Evolutionary conservation across 2,329 filamentous ascomycete species (phyloP), one percentile per base, ranked within the genome.

Genomic region (Penicillium sp.): DNA sequence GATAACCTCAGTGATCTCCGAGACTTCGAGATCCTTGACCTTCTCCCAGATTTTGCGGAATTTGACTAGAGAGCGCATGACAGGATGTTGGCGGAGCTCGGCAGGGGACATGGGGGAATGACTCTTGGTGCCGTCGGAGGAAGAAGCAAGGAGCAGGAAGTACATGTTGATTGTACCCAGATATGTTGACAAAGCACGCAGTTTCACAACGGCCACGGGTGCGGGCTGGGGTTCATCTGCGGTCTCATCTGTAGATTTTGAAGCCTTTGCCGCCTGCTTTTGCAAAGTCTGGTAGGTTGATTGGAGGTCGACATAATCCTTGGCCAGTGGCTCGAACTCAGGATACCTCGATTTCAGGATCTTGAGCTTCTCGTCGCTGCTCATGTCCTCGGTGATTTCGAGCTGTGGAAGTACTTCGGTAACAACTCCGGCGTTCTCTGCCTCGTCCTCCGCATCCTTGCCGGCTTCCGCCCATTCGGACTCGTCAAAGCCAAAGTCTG

Each of bases 401-500:
- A 93, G 72, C 67, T 96, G 89, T 51, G 92, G 91, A 47, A 98
- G 81, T n/a, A 93, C 85, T 72, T 98, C 92, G 3, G 88, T 95
- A 13, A 96, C 85, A n/a, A 88, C 83, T 16, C 86, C 84, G 25
- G 73, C 71, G 6, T 62, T 78, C 58, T 80, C 57, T 50, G 78
- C 78, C 23, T 81, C 79, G 16, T 80, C 80, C 3, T 78, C 72
- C 4, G 67, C 64, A 19, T 63, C 76, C 60, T 78, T 75, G 47
- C 81, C 82, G 16, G 81, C 78, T 26, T 83, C 85, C 37, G 88
- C 73, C 95, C 93, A 98, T 65, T 96, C 92, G 43, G 86, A 84
- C 69, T 96, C 91, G 67, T 98, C 92, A 63, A 98, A 96, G 9
- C 92, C 88, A 70, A 97, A 99, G 72, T 99, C 95, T 39, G 90